Evolutionary conservation across 345 rosid species (phyloP).

Genomic region (Bruguiera gymnorhiza): DNA sequence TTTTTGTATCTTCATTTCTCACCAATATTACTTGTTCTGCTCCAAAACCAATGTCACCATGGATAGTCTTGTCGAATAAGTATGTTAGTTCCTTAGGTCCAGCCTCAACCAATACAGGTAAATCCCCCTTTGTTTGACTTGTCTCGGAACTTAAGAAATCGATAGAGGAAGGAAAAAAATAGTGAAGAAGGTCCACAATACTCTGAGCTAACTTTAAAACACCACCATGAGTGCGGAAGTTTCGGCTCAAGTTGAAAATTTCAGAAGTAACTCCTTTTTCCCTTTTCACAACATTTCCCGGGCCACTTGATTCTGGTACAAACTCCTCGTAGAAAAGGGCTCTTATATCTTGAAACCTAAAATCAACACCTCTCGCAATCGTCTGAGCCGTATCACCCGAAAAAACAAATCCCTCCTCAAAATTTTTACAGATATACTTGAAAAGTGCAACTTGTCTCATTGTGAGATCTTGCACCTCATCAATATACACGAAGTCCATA

Average conservation of each 20-base stretch:
- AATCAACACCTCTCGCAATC: constrained; percentile 47
- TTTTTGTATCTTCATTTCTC: constrained; percentile 35
- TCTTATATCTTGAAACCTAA: constrained; percentile 49
- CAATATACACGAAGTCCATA: constrained; percentile 53
- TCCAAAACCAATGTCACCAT: constrained; percentile 35
- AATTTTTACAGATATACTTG: constrained; percentile 39
- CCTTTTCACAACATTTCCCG: constrained; percentile 4
- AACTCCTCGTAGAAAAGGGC: constrained; percentile 44
- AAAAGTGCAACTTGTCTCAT: constrained; percentile 52
- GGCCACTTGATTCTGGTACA: constrained; percentile 21
- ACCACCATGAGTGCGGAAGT: constrained; percentile 53
- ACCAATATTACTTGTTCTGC: constrained; percentile 54
- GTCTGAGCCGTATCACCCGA: constrained; percentile 52
- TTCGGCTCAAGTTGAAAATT: constrained; percentile 40
- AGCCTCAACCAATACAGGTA: constrained; percentile 42
- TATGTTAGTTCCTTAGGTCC: constrained; percentile 14
- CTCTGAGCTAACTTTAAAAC: constrained; percentile 52
- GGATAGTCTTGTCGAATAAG: too few species aligned
- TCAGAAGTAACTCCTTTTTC: constrained; percentile 40
- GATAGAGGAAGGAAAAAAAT: constrained; percentile 36
- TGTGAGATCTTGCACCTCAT: constrained; percentile 65
- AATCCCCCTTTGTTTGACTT: constrained; percentile 43
- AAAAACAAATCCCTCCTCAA: constrained; percentile 49
- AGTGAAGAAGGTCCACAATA: constrained; percentile 43
- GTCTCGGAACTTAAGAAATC: constrained; percentile 41